phyloP scores from a whole-genome alignment of 768 basidiomycete species.

The Trametes villosa region DNA sequence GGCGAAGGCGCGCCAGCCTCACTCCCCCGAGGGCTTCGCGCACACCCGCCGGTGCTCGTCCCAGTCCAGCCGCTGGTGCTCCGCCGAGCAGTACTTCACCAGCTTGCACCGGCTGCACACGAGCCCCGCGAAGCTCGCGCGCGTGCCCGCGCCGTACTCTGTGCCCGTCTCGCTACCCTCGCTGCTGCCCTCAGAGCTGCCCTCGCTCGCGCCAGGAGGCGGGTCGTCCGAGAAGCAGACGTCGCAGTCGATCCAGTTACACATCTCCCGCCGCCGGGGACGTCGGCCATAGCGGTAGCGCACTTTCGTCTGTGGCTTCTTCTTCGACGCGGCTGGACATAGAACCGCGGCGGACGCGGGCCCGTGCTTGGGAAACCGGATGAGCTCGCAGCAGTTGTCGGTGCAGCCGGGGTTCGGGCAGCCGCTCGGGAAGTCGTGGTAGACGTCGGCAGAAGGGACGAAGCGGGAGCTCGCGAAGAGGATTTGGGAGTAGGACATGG shows the following conservation, averaged over 20 bases:
- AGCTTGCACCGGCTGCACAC: slow-evolving; percentile 79
- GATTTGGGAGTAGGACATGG: slow-evolving; percentile 81
- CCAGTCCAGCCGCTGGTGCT: slow-evolving; percentile 80
- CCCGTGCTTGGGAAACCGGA: slow-evolving; percentile 74
- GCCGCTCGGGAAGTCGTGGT: slow-evolving; percentile 78
- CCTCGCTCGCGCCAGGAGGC: slow-evolving; percentile 19
- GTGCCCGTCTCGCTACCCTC: slow-evolving; percentile 47
- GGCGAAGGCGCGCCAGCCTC: too few relatives aligned
- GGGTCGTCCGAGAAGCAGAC: slow-evolving; percentile 57
- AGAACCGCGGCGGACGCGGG: slow-evolving; percentile 64
- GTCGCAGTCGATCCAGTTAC: slow-evolving; percentile 82
- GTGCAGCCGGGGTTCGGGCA: slow-evolving; percentile 81
- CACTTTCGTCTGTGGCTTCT: slow-evolving; percentile 43
- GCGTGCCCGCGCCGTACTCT: slow-evolving; percentile 13
- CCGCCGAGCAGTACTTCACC: slow-evolving; percentile 76
- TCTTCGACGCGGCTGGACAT: slow-evolving; percentile 58
- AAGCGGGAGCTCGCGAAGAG: slow-evolving; percentile 74
- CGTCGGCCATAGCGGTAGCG: slow-evolving; percentile 43
- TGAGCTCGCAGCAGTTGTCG: slow-evolving; percentile 78
- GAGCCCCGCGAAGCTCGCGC: slow-evolving; percentile 45
- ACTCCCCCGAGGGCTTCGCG: slow-evolving; percentile 38
- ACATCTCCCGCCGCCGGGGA: slow-evolving; percentile 66
- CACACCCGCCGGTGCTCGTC: slow-evolving; percentile 78
- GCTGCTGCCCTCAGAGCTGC: slow-evolving; percentile 46
- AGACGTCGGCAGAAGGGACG: slow-evolving; percentile 73